Percentiles rank a stretch among this genome's conserved stretches.
These are phyloP conservation scores for Cryptococcus deneoformans DNA, from an alignment of 1,284 basidiomycete species.

Conservation along the genomic window DNA sequence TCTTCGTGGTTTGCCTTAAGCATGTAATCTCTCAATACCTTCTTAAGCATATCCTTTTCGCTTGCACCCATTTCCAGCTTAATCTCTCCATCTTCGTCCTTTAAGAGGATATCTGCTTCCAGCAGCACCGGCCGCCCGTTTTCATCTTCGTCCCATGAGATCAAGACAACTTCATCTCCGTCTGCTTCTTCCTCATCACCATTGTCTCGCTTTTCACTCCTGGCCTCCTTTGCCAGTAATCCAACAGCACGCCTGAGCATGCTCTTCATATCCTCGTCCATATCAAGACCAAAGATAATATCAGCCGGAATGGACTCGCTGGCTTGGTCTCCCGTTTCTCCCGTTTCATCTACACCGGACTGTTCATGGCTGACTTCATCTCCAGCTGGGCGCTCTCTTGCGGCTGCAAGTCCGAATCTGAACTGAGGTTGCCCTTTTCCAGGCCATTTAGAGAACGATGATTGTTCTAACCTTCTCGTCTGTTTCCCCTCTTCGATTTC, in stretches of 20 bases:
- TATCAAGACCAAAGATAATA: conserved; percentile 6
- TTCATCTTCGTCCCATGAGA: conserved; percentile 16
- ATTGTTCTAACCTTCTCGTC: not conserved
- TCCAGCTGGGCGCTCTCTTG: not conserved
- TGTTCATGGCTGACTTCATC: not conserved
- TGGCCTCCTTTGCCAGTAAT: conserved; percentile 1
- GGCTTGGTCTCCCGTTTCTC: conserved; percentile 1
- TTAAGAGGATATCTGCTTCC: conserved; percentile 9
- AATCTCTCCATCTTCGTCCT: not conserved
- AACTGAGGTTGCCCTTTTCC: conserved; percentile 5
- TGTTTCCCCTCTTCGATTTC: not conserved
- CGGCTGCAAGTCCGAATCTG: conserved; percentile 8
- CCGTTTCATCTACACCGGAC: not conserved
- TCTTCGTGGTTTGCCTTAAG: not conserved
- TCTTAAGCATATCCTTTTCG: conserved; percentile 14
- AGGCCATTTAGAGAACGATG: conserved; percentile 7
- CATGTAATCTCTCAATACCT: conserved; percentile 13
- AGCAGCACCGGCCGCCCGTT: conserved; percentile 9
- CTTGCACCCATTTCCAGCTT: not conserved
- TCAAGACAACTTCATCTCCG: conserved; percentile 15
- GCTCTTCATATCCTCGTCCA: conserved; percentile 4
- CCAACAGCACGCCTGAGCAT: conserved; percentile 11
- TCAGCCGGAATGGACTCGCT: not conserved
- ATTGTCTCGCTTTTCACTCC: not conserved
- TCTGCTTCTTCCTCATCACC: not conserved